Conservation (phyloP, 1,284 basidiomycete genomes). For the Rhodotorula sp. region DNA sequence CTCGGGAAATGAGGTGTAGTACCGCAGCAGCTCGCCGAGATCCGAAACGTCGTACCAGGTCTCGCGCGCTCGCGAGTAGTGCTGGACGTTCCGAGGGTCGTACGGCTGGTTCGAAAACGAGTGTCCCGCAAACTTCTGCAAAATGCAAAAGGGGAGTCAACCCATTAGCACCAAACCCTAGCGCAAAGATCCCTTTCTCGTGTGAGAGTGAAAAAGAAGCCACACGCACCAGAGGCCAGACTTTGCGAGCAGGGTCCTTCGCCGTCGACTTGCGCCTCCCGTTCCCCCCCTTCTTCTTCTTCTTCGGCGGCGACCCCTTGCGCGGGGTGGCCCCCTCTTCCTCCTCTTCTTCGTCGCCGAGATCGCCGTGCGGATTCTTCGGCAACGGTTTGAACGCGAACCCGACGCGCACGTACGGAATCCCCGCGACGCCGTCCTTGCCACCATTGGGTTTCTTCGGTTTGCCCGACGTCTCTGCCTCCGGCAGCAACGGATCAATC, state of each 20-base stretch:
- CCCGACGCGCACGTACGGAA: conserved; percentile 11
- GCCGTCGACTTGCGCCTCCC: background rate
- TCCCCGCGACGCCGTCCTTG: conserved; percentile 2
- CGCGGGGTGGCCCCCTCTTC: background rate
- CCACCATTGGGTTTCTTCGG: background rate
- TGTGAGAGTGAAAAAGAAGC: no score
- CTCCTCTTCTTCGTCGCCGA: background rate
- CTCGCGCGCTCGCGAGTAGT: background rate
- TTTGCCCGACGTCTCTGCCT: background rate
- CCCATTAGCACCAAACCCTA: background rate
- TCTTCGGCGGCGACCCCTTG: background rate
- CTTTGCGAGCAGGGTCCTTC: background rate
- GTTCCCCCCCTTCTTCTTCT: background rate
- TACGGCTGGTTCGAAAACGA: background rate
- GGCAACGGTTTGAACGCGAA: conserved; percentile 9
- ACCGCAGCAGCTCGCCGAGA: background rate
- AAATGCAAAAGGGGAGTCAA: accelerated
- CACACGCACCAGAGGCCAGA: conserved; percentile 10
- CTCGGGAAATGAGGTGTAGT: background rate
- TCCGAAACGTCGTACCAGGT: conserved; percentile 16
- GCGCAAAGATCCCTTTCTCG: no score
- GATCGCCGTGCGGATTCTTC: background rate
- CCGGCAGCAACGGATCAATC: no score
- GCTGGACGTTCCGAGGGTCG: conserved; percentile 14
- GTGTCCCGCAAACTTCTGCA: conserved; percentile 10